phyloP scores from a whole-genome alignment of 352 stramenopile genomes.

The Globisporangium camurandrum region DNA sequence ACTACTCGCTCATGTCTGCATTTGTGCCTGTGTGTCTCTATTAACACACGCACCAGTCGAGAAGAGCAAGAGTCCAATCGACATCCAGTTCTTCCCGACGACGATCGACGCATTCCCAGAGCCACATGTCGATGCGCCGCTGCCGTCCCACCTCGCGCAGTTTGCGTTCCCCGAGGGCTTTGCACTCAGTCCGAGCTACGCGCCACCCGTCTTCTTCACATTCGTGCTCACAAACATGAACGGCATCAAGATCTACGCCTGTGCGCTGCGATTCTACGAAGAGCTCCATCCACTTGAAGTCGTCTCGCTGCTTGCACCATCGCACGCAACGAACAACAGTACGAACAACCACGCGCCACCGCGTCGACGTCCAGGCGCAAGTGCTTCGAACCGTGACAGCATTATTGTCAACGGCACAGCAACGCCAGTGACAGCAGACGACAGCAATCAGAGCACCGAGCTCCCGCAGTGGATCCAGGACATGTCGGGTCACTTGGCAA shows the following conservation, averaged over 20 bases:
- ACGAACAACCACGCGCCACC: slow-evolving; percentile 30
- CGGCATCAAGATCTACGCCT: slow-evolving; percentile 76
- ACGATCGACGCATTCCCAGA: slow-evolving; percentile 68
- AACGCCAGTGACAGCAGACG: slow-evolving; percentile 6
- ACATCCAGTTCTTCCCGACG: slow-evolving; percentile 59
- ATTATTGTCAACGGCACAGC: no score
- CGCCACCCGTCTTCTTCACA: slow-evolving; percentile 62
- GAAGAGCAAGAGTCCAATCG: slow-evolving; percentile 58
- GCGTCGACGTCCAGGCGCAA: slow-evolving; percentile 4
- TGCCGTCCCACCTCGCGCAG: slow-evolving; percentile 59
- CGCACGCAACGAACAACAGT: no score
- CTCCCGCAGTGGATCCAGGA: slow-evolving; percentile 71
- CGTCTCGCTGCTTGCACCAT: slow-evolving; percentile 53
- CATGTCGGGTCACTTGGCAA: slow-evolving; percentile 35
- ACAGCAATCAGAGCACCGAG: slow-evolving; percentile 33
- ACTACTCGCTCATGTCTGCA: neutral
- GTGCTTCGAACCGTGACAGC: no score
- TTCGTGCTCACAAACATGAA: slow-evolving; percentile 82
- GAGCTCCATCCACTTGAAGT: slow-evolving; percentile 75
- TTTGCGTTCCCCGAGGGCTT: slow-evolving; percentile 81
- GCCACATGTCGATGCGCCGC: slow-evolving; percentile 38
- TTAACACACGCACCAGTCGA: slow-evolving; percentile 29
- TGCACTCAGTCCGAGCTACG: slow-evolving; percentile 44
- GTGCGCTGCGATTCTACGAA: slow-evolving; percentile 75
- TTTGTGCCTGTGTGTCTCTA: neutral